A percentile compares a stretch with the other conserved stretches of the same genome.
Evolutionary conservation across 1,284 basidiomycete species (phyloP).

Genomic region (Pseudozyma sp.): DNA sequence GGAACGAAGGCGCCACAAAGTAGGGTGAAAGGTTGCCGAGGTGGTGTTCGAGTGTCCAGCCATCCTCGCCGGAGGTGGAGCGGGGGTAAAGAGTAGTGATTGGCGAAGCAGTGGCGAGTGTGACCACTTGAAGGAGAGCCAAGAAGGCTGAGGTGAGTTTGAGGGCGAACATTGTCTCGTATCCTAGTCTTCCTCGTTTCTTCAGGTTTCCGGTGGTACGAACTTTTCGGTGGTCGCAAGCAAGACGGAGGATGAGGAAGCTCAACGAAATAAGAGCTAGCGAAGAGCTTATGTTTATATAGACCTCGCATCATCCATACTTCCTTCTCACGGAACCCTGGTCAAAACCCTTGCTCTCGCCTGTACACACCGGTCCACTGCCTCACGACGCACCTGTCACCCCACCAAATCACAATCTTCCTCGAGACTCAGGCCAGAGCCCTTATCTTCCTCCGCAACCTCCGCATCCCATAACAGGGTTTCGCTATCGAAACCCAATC

Average conservation of each 20-base stretch:
- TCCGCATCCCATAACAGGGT: too few relatives aligned
- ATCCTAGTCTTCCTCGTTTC: not conserved
- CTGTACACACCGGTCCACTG: too few relatives aligned
- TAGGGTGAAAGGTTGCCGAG: slow-evolving; percentile 66
- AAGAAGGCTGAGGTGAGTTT: not conserved
- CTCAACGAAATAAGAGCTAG: too few relatives aligned
- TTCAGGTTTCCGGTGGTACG: not conserved
- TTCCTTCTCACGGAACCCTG: too few relatives aligned
- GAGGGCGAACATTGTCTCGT: not conserved
- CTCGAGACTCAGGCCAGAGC: too few relatives aligned
- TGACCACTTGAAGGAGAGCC: slow-evolving; percentile 18
- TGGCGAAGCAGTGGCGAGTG: slow-evolving; percentile 7
- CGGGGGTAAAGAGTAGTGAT: slow-evolving; percentile 4
- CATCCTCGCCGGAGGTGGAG: not conserved
- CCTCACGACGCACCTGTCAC: too few relatives aligned
- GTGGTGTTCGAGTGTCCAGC: slow-evolving; percentile 19
- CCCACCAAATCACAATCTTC: too few relatives aligned
- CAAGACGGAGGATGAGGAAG: not conserved
- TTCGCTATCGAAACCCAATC: too few relatives aligned
- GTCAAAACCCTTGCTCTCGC: too few relatives aligned
- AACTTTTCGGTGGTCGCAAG: not conserved
- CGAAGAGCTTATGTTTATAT: too few relatives aligned
- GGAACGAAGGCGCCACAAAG: slow-evolving; percentile 69
- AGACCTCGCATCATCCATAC: too few relatives aligned
- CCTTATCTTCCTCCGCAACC: too few relatives aligned